These are phyloP conservation scores for Arthrobotrys entomopaga DNA, from an alignment of 2,329 filamentous ascomycete species.

Conservation along the genomic window DNA sequence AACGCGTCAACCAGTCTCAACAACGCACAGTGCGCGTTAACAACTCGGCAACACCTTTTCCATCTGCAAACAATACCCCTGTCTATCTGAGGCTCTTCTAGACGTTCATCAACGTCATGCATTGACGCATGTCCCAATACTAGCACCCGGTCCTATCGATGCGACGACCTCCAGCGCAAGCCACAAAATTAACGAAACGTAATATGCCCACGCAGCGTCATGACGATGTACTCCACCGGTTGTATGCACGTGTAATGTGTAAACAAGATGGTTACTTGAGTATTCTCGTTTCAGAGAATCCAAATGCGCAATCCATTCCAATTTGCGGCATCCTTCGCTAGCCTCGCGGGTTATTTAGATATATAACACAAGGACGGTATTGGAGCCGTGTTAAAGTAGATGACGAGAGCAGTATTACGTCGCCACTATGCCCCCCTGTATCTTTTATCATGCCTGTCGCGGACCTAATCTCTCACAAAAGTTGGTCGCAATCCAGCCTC, in stretches of 20 bases:
- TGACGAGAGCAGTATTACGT: slow-evolving; percentile 33
- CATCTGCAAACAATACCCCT: neutral
- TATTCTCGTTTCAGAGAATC: slow-evolving; percentile 1
- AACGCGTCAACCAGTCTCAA: too few relatives aligned
- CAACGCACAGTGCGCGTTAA: too few relatives aligned
- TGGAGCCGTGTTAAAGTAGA: neutral
- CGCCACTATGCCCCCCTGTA: slow-evolving; percentile 10
- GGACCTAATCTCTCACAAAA: slow-evolving; percentile 34
- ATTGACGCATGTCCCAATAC: slow-evolving; percentile 18
- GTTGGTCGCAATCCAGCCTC: slow-evolving; percentile 32
- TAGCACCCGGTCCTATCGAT: too few relatives aligned
- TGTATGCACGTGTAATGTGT: neutral
- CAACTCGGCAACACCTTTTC: slow-evolving; percentile 13
- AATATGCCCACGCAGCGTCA: slow-evolving; percentile 22
- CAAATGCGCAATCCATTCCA: neutral
- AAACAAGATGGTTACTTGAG: neutral
- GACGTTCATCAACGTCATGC: too few relatives aligned
- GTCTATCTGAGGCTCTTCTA: neutral
- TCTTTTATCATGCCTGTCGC: slow-evolving; percentile 16
- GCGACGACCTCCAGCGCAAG: neutral
- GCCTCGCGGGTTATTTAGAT: neutral
- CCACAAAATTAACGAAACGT: slow-evolving; percentile 10
- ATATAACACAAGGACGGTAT: neutral
- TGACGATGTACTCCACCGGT: slow-evolving; percentile 13
- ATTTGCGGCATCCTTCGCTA: neutral